Evolutionary conservation across 129 eudicot genomes (phyloP).

Genomic region (Lactuca saligna): DNA sequence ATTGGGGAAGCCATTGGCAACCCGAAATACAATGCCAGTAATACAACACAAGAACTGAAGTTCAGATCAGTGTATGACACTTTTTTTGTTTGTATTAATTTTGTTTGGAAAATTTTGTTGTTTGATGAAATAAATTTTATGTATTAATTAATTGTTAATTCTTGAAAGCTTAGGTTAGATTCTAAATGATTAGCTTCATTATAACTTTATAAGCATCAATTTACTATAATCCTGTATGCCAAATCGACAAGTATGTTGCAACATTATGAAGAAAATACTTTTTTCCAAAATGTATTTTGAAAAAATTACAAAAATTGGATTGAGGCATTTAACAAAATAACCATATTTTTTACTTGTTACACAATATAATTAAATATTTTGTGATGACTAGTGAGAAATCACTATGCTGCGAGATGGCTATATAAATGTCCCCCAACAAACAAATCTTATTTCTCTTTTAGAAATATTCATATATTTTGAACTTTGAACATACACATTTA

Average conservation of each 20-base stretch:
- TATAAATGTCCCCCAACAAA: no score
- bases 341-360: not conserved
- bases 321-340: not conserved
- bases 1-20: conserved; percentile 48
- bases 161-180: not conserved
- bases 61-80: conserved; percentile 14
- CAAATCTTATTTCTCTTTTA: no score
- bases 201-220: not conserved
- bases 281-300: not conserved
- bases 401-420: no score
- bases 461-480: no score
- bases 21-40: conserved; percentile 26
- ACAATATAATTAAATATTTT: no score
- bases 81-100: conserved; percentile 9
- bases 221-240: not conserved
- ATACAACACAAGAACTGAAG: conserved; percentile 47
- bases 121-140: conserved; percentile 17
- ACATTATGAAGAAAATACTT: not conserved
- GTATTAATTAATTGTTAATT: conserved; percentile 7
- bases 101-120: conserved; percentile 13
- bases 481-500: no score
- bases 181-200: not conserved
- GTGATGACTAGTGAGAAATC: not conserved
- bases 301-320: not conserved
- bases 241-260: not conserved